Percentiles rank a stretch among this genome's conserved stretches.
These are phyloP conservation scores for Fagopyrum esculentum DNA, from an alignment of 148 eudicot species.

Conservation along the genomic window DNA sequence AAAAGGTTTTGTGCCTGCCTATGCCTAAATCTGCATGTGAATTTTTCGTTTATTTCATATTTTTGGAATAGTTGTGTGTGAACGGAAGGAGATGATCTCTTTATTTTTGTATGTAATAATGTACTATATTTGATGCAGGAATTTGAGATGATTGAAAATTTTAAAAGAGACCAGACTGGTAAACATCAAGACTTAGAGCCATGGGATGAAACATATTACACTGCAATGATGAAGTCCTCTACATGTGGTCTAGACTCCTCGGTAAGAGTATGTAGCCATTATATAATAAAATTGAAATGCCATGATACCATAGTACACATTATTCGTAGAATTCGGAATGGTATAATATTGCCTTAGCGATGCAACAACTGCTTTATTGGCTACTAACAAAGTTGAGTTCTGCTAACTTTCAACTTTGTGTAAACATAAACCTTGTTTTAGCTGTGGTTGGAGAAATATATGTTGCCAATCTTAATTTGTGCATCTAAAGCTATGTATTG, in stretches of 20 bases:
- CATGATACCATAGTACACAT: neutral
- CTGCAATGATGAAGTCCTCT: conserved; percentile 73
- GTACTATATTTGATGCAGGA: conserved; percentile 35
- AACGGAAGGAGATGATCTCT: neutral
- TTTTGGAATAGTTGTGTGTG: neutral
- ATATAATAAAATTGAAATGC: neutral
- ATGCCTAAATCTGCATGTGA: too few relatives aligned
- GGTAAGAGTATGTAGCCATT: conserved; percentile 27
- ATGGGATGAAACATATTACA: conserved; percentile 89
- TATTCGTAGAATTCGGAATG: neutral
- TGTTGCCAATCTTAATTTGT: neutral
- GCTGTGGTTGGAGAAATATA: neutral
- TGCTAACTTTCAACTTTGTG: neutral
- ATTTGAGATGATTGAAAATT: conserved; percentile 46
- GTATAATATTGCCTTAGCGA: neutral
- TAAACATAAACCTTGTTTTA: neutral
- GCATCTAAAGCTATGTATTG: neutral
- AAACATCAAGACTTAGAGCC: conserved; percentile 64
- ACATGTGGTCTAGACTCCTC: conserved; percentile 56
- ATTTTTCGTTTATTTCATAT: neutral
- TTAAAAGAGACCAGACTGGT: conserved; percentile 51
- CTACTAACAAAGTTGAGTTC: neutral
- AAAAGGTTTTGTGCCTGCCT: too few relatives aligned
- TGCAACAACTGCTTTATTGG: neutral
- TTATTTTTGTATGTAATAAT: neutral